Percentiles rank a stretch among this genome's conserved stretches.
phyloP scores from a whole-genome alignment of 192 early-diverging fungal genomes.

The Coemansia sp. region DNA sequence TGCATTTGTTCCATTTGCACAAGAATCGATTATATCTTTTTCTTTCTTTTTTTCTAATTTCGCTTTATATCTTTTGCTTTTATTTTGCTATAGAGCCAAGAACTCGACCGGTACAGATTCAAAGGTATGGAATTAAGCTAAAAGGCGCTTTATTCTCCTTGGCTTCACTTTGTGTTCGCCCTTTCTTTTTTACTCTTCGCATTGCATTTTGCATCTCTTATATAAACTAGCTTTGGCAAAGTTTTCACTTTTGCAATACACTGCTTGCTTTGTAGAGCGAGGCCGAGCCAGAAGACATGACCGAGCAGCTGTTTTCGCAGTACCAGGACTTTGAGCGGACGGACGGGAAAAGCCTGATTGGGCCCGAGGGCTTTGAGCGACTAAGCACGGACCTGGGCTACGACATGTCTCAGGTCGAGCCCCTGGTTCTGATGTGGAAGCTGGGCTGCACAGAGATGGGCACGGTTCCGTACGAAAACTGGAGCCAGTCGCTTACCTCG shows the following conservation, averaged over 20 bases:
- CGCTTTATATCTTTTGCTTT: not conserved
- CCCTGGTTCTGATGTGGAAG: slow-evolving; percentile 43
- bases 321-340: slow-evolving; percentile 36
- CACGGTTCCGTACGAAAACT: slow-evolving; percentile 18
- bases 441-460: slow-evolving; percentile 35
- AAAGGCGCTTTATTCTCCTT: not conserved
- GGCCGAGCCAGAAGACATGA: not conserved
- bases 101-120: not conserved
- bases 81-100: not conserved
- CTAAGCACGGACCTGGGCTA: slow-evolving; percentile 36
- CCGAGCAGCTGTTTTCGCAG: slow-evolving; percentile 32
- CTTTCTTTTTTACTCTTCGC: not conserved
- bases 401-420: slow-evolving; percentile 33
- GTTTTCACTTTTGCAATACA: not conserved
- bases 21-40: not conserved
- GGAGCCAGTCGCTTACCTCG: slow-evolving; percentile 18
- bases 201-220: not conserved
- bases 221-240: not conserved
- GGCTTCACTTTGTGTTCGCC: slow-evolving; percentile 2
- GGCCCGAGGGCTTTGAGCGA: slow-evolving; percentile 36
- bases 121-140: not conserved
- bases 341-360: slow-evolving; percentile 27
- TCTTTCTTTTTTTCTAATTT: not conserved
- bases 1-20: not conserved
- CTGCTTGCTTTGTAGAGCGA: not conserved